Conservation (phyloP, 345 rosid species). For the Gossypium raimondii region DNA sequence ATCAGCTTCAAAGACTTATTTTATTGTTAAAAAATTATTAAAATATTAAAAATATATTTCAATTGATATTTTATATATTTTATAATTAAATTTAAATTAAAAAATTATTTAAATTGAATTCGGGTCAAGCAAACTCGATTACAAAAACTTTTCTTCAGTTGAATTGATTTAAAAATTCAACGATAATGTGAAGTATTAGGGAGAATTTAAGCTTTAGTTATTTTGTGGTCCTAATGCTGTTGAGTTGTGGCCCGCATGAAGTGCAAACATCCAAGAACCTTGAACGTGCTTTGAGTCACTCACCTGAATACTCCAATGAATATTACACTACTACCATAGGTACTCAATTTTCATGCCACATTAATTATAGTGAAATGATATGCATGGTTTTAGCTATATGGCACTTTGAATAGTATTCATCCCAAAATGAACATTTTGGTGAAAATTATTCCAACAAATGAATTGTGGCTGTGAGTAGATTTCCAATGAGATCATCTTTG, state of each 20-base stretch:
- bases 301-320: background rate
- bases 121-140: too few relatives aligned
- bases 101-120: too few relatives aligned
- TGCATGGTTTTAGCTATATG: background rate
- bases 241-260: conserved; percentile 4
- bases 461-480: background rate
- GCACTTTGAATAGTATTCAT: background rate
- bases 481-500: background rate
- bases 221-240: background rate
- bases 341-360: background rate
- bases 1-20: too few relatives aligned
- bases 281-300: background rate
- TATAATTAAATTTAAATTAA: too few relatives aligned
- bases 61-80: too few relatives aligned
- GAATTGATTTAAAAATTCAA: too few relatives aligned
- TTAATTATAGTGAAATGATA: background rate
- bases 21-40: too few relatives aligned
- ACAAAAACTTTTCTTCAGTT: too few relatives aligned
- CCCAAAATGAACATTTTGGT: background rate
- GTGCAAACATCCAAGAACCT: background rate
- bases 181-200: too few relatives aligned
- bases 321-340: background rate
- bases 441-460: background rate
- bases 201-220: background rate
- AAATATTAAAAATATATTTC: too few relatives aligned